Evolutionary conservation across 352 stramenopile genomes (phyloP), one percentile per base, ranked within the genome.

Genomic region (Pythium rishiriense): DNA sequence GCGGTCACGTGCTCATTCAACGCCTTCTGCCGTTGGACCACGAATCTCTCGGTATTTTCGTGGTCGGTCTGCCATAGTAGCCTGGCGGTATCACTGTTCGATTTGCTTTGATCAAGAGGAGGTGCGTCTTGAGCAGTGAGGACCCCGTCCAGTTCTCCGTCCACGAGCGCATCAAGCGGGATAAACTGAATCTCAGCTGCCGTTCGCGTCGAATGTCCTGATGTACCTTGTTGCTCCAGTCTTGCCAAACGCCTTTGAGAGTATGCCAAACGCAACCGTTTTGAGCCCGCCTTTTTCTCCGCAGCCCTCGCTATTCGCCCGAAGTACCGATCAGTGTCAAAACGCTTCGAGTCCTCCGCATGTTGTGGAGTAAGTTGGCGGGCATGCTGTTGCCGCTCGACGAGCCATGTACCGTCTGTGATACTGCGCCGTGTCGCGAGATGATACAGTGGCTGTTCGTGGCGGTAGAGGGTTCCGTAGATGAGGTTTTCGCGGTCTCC

Each of bases 401-500:
- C 59, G 33, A 64, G 69, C 78, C 81, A 85, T 51, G 58, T 31
- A 19, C 81, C 78, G n/a, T 73, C 81, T 15, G 76, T 46, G 5
- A 91, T 14, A 22, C 76, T 80, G 0, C 74, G 68, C 28, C 68
- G 63, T n/a, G 80, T 88, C 26, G 72, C 79, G 37, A 93, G 69
- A 14, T 63, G 29, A 43, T 92, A 94, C 19, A 88, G 42, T 3
- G 85, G 87, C 37, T 79, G 75, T 22, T 94, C 82, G 21, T 87
- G 66, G n/a, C 58, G 71, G 51, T 88, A 90, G 15, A 87, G 66
- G 2, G 81, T 80, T 22, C 87, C 85, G 33, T 82, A 96, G 33
- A 91, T 73, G 0, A 43, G 42, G 51, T 96, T 96, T 2, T 94
- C 78, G 14, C 61, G 64, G 66, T 96, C 87, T 19, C 85, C 83